Percentiles rank a stretch among this genome's conserved stretches.
Conservation (phyloP, 2,329 filamentous ascomycete genomes). For the Trichophyton schoenleinii region DNA sequence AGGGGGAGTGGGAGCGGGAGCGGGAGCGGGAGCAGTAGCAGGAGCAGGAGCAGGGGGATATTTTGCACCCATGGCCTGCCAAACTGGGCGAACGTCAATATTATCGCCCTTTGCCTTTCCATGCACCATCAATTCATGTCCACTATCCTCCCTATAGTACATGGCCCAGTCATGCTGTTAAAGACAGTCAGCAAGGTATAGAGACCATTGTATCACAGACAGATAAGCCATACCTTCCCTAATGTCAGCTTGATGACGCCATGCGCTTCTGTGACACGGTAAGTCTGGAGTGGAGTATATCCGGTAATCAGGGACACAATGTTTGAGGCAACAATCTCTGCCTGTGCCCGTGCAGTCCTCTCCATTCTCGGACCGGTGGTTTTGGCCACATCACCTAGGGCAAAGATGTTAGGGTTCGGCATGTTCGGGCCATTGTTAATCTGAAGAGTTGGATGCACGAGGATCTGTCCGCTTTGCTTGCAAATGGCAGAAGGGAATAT, state of each 20-base stretch:
- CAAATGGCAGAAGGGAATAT: constrained; percentile 36
- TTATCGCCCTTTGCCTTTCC: not conserved
- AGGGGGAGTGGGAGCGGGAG: too few relatives aligned
- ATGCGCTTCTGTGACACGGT: constrained; percentile 36
- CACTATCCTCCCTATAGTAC: constrained; percentile 5
- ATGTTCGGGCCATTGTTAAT: constrained; percentile 20
- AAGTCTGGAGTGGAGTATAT: constrained; percentile 28
- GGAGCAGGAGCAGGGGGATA: not conserved
- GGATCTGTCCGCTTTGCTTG: constrained; percentile 38
- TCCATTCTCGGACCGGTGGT: constrained; percentile 39
- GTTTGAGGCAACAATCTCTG: constrained; percentile 42
- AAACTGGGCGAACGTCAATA: not conserved
- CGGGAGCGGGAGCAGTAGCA: too few relatives aligned
- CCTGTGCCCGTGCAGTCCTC: constrained; percentile 43
- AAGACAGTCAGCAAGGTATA: not conserved
- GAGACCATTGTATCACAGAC: not conserved
- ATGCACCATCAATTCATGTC: constrained; percentile 5
- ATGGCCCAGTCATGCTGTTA: constrained; percentile 1
- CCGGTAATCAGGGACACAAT: constrained; percentile 38
- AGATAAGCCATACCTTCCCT: constrained; percentile 33
- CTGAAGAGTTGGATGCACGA: constrained; percentile 46
- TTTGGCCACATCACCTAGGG: constrained; percentile 51
- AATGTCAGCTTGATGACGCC: constrained; percentile 43
- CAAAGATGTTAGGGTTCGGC: constrained; percentile 41
- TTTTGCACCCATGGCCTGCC: not conserved